Conservation (phyloP, 805 yeast species). For the Zygosaccharomyces rouxii region DNA sequence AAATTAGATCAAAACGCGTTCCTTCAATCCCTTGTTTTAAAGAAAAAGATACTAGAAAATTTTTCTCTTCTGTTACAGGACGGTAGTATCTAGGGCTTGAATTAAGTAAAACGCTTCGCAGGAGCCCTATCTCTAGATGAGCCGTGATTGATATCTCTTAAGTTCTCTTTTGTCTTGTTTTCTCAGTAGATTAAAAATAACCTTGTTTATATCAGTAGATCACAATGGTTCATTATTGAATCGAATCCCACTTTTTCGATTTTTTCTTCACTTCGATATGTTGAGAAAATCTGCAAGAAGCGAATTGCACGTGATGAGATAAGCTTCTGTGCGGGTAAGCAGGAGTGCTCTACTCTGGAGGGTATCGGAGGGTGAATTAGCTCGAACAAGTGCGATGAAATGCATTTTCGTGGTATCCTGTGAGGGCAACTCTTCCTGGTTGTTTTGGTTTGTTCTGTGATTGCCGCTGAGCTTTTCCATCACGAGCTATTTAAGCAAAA, state of each 20-base stretch:
- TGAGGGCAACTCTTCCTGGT: no score
- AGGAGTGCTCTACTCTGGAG: no score
- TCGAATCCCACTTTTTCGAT: background rate
- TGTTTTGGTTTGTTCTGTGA: no score
- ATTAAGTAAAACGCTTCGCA: background rate
- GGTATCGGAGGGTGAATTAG: no score
- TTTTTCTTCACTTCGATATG: background rate
- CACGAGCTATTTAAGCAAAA: background rate
- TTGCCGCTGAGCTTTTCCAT: background rate
- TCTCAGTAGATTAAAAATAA: background rate
- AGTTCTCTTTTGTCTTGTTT: background rate
- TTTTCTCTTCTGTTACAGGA: background rate
- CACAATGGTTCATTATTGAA: background rate
- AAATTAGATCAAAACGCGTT: background rate
- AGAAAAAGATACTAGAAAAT: background rate
- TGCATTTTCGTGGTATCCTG: no score
- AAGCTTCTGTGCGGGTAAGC: background rate
- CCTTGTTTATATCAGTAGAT: conserved; percentile 1
- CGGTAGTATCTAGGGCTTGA: background rate
- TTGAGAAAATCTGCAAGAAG: background rate
- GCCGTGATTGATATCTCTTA: background rate
- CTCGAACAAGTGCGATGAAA: no score
- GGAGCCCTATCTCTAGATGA: background rate
- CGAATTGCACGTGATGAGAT: background rate
- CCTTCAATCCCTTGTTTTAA: background rate